Conservation (phyloP, 1,284 basidiomycete species). For the Trichosporon sp. region DNA sequence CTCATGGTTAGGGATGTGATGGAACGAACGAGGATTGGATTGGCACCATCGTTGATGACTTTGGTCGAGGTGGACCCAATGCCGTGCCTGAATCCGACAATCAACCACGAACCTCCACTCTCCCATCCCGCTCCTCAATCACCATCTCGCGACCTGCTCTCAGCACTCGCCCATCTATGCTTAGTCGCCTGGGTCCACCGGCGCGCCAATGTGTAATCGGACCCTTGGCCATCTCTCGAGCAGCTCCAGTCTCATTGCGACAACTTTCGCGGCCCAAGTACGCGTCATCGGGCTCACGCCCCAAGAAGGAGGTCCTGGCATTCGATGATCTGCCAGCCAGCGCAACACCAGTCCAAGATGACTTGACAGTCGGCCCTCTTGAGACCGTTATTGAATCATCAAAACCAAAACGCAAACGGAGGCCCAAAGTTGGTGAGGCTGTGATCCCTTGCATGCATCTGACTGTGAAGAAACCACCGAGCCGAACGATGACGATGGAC, state of each 20-base stretch:
- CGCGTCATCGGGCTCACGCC: background rate
- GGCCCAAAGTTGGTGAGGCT: background rate
- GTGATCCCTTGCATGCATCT: background rate
- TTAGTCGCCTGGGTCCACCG: constrained; percentile 11
- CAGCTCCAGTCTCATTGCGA: background rate
- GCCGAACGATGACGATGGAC: constrained; percentile 2
- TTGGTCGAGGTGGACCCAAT: constrained; percentile 4
- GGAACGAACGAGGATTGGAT: background rate
- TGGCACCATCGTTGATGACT: background rate
- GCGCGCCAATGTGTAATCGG: background rate
- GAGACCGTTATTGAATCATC: constrained; percentile 10
- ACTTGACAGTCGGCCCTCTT: constrained; percentile 14
- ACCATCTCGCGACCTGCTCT: background rate
- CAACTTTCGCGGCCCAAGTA: background rate
- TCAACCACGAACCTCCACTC: background rate
- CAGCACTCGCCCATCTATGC: background rate
- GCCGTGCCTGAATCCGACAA: background rate
- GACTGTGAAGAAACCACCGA: background rate
- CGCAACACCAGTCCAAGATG: constrained; percentile 11
- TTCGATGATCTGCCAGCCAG: constrained; percentile 18
- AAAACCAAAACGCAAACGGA: background rate
- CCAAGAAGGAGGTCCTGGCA: constrained; percentile 1
- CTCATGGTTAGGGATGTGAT: background rate
- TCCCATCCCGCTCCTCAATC: background rate
- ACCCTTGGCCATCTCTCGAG: background rate